Evolutionary conservation across 2,329 filamentous ascomycete species (phyloP), one percentile per base, ranked within the genome.

Genomic region (Fusarium sp.): DNA sequence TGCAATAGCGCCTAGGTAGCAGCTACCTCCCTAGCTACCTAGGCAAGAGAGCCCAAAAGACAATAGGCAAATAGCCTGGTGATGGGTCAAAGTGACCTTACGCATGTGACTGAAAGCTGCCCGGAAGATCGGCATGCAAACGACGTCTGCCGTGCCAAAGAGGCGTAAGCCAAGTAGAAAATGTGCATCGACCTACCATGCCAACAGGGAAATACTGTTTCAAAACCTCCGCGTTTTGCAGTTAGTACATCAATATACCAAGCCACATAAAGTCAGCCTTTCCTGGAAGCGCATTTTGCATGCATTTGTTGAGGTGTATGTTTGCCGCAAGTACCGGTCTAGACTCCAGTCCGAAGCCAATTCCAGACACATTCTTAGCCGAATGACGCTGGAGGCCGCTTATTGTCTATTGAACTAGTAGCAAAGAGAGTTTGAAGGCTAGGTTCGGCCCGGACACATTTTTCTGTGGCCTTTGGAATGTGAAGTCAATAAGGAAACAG

Each of bases 401-500:
- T 11, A 24, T 5, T 2, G 10, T 1, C 10, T 3, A 43, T 42
- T 13, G 26, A 12, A 3, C 4, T 6, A 19, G 4, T 26, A 1
- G 5, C 3, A 5, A 2, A 28, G 4, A 36, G 13, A 5, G 13
- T 53, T 26, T 5, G 5, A 15, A 25, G 41, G 8, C 55, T 60
- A 60, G 57, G 57, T 43, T 35, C 55, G 55, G 55, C 24, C 57
- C 55, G 55, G 15, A 36, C 25, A 26, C 35, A 15, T 24, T 45
- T 32, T 13, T 19, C 11, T 43, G 1, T 24, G n/a, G 2, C 26
- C 7, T 10, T 10, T 54, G 41, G 48, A 32, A 45, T 41, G 39
- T 19, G 3, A 52, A 34, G 19, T 26, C 38, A 36, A 25, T 11
- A 25, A 29, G 15, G 11, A 29, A 10, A 29, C 45, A 47, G 52